Conservation (phyloP, 1,284 basidiomycete species). For the Mycena citricolor region DNA sequence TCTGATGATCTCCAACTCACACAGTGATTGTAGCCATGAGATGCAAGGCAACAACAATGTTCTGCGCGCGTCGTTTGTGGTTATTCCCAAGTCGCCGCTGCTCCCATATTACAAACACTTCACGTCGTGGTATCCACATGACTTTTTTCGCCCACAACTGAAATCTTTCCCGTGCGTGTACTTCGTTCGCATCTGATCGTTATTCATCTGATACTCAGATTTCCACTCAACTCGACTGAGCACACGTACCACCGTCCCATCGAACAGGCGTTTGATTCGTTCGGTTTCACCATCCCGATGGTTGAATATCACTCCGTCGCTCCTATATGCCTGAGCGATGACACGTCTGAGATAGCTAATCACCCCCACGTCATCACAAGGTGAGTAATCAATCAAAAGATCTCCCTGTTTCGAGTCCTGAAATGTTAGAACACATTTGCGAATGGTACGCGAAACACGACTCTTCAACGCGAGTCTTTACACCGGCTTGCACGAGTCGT, state of each 20-base stretch:
- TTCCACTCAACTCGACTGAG: conserved; percentile 1
- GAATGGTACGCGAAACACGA: conserved; percentile 10
- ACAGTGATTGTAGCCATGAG: background rate
- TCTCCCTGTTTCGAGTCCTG: too few relatives aligned
- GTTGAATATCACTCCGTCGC: conserved; percentile 3
- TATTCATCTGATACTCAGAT: background rate
- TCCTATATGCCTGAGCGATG: background rate
- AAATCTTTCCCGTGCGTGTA: conserved; percentile 8
- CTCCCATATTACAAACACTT: conserved; percentile 3
- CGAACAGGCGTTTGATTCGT: background rate
- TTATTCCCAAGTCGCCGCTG: conserved; percentile 1
- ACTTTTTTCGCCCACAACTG: background rate
- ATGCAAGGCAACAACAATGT: background rate
- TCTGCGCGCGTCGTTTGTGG: conserved; percentile 9
- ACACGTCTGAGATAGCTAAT: background rate
- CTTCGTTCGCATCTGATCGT: too few relatives aligned
- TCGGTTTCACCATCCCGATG: conserved; percentile 5
- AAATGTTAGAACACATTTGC: conserved; percentile 2
- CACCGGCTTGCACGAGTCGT: background rate
- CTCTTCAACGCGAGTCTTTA: background rate
- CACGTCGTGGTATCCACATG: conserved; percentile 3
- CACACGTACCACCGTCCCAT: background rate
- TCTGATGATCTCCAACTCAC: background rate
- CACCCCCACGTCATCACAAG: conserved; percentile 8
- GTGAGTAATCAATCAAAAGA: background rate